Percentiles rank a stretch among this genome's conserved stretches.
Conservation (phyloP, 2,329 filamentous ascomycete genomes). For the Botrytis aclada region DNA sequence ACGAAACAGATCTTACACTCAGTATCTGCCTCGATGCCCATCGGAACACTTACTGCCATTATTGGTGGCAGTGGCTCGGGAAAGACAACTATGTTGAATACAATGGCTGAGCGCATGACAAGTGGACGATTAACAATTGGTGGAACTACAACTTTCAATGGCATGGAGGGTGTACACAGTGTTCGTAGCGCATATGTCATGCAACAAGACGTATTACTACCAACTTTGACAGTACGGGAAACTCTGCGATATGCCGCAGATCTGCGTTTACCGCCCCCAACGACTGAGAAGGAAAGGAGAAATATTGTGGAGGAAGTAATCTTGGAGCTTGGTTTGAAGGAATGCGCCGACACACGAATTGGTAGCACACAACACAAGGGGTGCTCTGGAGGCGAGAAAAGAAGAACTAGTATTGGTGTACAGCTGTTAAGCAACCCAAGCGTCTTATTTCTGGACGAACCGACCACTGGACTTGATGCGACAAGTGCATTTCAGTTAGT, state of each 20-base stretch:
- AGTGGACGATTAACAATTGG: constrained; percentile 50
- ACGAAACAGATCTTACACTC: constrained; percentile 57
- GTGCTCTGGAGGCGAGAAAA: constrained; percentile 76
- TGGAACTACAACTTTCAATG: constrained; percentile 62
- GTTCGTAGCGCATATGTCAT: constrained; percentile 68
- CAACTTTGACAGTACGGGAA: constrained; percentile 72
- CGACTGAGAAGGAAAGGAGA: constrained; percentile 55
- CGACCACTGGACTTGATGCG: constrained; percentile 74
- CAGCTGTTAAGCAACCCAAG: constrained; percentile 78
- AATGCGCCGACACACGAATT: constrained; percentile 72
- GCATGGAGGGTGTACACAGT: constrained; percentile 48
- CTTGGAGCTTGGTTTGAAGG: constrained; percentile 69
- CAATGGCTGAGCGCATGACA: constrained; percentile 65
- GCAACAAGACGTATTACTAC: constrained; percentile 72
- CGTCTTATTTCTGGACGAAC: constrained; percentile 74
- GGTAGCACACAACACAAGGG: constrained; percentile 69
- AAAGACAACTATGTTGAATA: constrained; percentile 70
- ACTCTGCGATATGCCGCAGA: constrained; percentile 72
- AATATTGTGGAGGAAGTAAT: constrained; percentile 74
- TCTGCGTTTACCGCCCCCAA: constrained; percentile 63
- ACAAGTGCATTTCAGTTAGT: constrained; percentile 74
- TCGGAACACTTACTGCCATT: constrained; percentile 70
- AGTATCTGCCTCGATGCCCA: constrained; percentile 60
- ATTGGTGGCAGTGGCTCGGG: constrained; percentile 72
- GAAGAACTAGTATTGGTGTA: constrained; percentile 72